phyloP scores from a whole-genome alignment of 805 yeast genomes.

The Pichia scutulata region DNA sequence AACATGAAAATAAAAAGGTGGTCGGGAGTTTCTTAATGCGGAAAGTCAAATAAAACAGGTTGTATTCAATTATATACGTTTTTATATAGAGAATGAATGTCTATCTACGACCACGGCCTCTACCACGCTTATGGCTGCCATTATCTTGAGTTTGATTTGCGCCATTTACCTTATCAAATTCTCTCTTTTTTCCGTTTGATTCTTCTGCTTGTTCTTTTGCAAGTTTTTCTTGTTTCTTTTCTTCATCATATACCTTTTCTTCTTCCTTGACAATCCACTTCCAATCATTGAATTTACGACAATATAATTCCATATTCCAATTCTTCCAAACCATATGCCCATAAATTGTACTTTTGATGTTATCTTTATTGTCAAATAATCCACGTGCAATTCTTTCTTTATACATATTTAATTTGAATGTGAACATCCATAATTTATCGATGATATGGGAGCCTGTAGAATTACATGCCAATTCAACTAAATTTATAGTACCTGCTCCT shows the following conservation, averaged over 20 bases:
- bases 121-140: not conserved
- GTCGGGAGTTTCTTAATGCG: too few relatives aligned
- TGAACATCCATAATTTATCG: conserved; percentile 76
- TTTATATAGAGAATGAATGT: not conserved
- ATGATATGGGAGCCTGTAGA: conserved; percentile 89
- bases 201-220: not conserved
- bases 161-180: not conserved
- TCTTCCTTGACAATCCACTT: conserved; percentile 52
- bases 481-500: conserved; percentile 56
- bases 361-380: conserved; percentile 48
- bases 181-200: not conserved
- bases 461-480: conserved; percentile 62
- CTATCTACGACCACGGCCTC: conserved; percentile 3
- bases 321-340: conserved; percentile 94
- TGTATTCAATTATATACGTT: too few relatives aligned
- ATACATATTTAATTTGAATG: conserved; percentile 68
- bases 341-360: conserved; percentile 76
- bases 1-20: not conserved
- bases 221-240: conserved; percentile 3
- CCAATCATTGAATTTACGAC: conserved; percentile 78
- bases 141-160: not conserved
- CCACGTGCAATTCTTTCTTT: conserved; percentile 80
- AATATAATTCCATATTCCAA: conserved; percentile 80
- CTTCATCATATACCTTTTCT: conserved; percentile 29
- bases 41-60: too few relatives aligned